Percentiles rank a stretch among this genome's conserved stretches.
Conservation (phyloP, 2,329 filamentous ascomycete species). For the Trichoderma cornu-damae region DNA sequence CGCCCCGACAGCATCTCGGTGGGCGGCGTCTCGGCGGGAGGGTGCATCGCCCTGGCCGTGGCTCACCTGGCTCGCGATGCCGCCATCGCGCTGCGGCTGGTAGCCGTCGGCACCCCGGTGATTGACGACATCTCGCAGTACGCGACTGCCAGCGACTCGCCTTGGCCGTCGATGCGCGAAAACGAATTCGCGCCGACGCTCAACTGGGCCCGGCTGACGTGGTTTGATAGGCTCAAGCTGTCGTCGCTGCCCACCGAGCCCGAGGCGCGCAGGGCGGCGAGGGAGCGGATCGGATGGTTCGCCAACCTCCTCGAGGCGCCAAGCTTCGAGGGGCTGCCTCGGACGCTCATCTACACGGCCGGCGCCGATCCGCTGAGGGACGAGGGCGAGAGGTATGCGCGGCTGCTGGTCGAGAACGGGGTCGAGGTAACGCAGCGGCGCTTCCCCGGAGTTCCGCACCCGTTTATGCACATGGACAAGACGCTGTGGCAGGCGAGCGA, state of each 20-base stretch:
- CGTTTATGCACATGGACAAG: slow-evolving; percentile 46
- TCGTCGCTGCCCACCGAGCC: slow-evolving; percentile 24
- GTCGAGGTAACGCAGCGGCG: slow-evolving; percentile 42
- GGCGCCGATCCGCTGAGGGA: slow-evolving; percentile 43
- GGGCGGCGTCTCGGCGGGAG: slow-evolving; percentile 44
- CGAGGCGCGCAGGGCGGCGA: slow-evolving; percentile 17
- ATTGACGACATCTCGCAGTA: slow-evolving; percentile 39
- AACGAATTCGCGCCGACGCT: slow-evolving; percentile 41
- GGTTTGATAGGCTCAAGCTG: slow-evolving; percentile 36
- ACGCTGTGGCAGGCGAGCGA: slow-evolving; percentile 34
- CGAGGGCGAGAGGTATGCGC: slow-evolving; percentile 45
- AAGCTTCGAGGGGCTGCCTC: slow-evolving; percentile 31
- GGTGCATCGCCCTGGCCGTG: slow-evolving; percentile 35
- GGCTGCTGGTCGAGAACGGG: slow-evolving; percentile 39
- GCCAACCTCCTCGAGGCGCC: slow-evolving; percentile 35
- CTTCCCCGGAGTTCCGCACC: slow-evolving; percentile 45
- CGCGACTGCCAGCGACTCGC: slow-evolving; percentile 33
- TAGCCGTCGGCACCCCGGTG: slow-evolving; percentile 38
- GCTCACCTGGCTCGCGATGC: slow-evolving; percentile 39
- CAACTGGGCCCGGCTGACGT: slow-evolving; percentile 40
- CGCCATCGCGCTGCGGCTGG: slow-evolving; percentile 34
- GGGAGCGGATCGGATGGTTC: slow-evolving; percentile 25
- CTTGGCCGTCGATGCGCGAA: slow-evolving; percentile 37
- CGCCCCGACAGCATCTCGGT: slow-evolving; percentile 36
- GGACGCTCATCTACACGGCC: slow-evolving; percentile 40